A percentile compares a stretch with the other conserved stretches of the same genome.
Evolutionary conservation across 228 moss, liverwort and hornwort genomes (phyloP).

Genomic region (Sphagnum fallax): DNA sequence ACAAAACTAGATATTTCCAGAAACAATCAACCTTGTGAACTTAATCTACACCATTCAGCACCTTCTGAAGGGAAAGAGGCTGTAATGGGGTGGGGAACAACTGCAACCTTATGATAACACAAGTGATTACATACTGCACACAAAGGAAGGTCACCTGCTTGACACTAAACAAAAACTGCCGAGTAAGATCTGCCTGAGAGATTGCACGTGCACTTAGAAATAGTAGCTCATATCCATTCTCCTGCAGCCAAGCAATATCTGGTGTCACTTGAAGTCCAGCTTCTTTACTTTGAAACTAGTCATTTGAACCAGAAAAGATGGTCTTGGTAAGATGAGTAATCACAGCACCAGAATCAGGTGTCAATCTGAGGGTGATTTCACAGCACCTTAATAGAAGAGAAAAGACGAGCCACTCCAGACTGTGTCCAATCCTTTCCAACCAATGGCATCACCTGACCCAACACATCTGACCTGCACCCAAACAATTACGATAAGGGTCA

Average conservation of each 20-base stretch:
- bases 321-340: no score
- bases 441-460: slow-evolving; percentile 97
- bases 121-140: background rate
- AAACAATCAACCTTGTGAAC: background rate
- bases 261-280: background rate
- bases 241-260: slow-evolving; percentile 26
- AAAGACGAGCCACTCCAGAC: slow-evolving; percentile 86
- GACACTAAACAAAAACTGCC: slow-evolving; percentile 82
- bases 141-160: slow-evolving; percentile 57
- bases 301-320: no score
- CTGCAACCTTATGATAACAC: background rate
- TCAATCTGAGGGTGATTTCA: background rate
- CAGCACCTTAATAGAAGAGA: slow-evolving; percentile 95
- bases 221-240: slow-evolving; percentile 96
- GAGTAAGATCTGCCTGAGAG: slow-evolving; percentile 91
- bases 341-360: no score
- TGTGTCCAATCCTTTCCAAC: slow-evolving; percentile 99
- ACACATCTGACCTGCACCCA: slow-evolving; percentile 82
- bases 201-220: slow-evolving; percentile 98
- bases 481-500: background rate
- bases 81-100: no score
- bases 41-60: background rate
- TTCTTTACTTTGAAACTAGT: background rate
- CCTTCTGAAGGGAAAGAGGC: no score
- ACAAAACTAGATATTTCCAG: background rate